phyloP scores from a whole-genome alignment of 768 basidiomycete species.

The Gautieria morchelliformis region DNA sequence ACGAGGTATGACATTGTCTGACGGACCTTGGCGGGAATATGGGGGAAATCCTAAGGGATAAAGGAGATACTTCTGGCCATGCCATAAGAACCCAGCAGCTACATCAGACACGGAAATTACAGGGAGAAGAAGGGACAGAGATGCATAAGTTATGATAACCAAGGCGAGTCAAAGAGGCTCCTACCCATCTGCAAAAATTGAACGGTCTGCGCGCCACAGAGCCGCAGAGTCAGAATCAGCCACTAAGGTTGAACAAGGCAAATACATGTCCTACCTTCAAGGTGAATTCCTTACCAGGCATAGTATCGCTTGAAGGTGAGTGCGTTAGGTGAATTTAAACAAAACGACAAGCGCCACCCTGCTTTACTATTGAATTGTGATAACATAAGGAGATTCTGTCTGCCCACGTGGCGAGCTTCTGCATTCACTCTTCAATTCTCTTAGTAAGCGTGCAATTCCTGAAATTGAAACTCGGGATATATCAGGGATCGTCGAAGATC shows the following conservation, averaged over 20 bases:
- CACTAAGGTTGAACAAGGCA: background rate
- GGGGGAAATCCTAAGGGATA: slow-evolving; percentile 79
- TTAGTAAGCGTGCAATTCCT: too few species aligned
- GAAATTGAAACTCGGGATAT: too few species aligned
- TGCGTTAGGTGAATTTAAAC: too few species aligned
- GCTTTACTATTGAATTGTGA: too few species aligned
- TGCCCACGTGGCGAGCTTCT: too few species aligned
- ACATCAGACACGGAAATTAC: background rate
- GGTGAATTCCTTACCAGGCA: too few species aligned
- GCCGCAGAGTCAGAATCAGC: too few species aligned
- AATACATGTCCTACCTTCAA: slow-evolving; percentile 25
- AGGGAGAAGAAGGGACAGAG: background rate
- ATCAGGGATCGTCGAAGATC: too few species aligned
- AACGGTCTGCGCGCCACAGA: slow-evolving; percentile 21
- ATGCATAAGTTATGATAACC: background rate
- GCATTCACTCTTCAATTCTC: too few species aligned
- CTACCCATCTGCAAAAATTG: slow-evolving; percentile 27
- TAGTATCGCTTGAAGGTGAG: too few species aligned
- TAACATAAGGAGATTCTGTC: too few species aligned
- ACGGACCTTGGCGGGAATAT: slow-evolving; percentile 66
- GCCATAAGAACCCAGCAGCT: slow-evolving; percentile 72
- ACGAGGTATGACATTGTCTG: background rate
- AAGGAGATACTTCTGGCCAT: slow-evolving; percentile 82
- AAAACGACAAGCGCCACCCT: too few species aligned
- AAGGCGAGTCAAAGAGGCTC: slow-evolving; percentile 9